phyloP scores from a whole-genome alignment of 2,329 filamentous ascomycete genomes.

The Metarhizium rileyi region DNA sequence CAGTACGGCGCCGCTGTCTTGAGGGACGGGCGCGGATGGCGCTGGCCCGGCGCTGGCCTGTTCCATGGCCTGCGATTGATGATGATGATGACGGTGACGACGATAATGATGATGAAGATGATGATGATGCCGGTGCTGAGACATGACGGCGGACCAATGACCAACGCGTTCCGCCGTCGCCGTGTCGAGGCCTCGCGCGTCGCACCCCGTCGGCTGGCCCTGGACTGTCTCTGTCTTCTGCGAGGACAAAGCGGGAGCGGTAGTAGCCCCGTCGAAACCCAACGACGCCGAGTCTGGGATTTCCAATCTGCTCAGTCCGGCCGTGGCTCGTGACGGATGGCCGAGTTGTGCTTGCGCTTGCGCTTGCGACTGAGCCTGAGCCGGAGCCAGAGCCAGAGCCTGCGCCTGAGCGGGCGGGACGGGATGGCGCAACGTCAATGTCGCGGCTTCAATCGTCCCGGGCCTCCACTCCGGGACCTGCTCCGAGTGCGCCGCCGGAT shows the following conservation, averaged over 20 bases:
- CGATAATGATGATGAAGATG: neutral
- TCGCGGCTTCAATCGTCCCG: neutral
- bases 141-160: constrained; percentile 24
- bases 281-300: constrained; percentile 5
- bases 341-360: neutral
- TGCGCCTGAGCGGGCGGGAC: neutral
- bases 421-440: neutral
- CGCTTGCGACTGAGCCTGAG: too few relatives aligned
- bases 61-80: neutral
- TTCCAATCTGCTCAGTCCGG: constrained; percentile 8
- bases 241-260: neutral
- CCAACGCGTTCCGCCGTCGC: constrained; percentile 1
- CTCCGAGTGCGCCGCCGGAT: constrained; percentile 1
- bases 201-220: neutral
- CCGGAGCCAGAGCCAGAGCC: too few relatives aligned
- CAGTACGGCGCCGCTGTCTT: constrained; percentile 5
- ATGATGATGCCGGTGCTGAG: constrained; percentile 12
- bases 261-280: neutral
- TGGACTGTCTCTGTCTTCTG: neutral
- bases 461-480: neutral
- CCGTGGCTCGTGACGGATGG: constrained; percentile 5
- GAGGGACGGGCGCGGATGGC: neutral
- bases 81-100: neutral
- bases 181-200: neutral
- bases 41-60: neutral